Evolutionary conservation across 148 eudicot species (phyloP).

Genomic region (Chenopodium berlandieri): DNA sequence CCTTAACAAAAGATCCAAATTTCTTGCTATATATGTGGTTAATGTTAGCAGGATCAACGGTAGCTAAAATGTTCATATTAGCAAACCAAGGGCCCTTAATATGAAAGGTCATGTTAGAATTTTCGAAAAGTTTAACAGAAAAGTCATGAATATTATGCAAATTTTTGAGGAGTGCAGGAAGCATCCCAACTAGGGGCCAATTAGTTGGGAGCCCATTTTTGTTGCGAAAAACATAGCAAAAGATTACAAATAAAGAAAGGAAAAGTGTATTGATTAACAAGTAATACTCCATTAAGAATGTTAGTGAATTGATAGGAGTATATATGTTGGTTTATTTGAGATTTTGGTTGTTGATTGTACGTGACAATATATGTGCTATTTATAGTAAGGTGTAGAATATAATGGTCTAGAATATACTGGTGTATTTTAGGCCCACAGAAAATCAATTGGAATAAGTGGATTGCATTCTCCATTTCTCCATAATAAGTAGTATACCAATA

Average conservation of each 20-base stretch:
- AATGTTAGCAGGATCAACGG: slow-evolving; percentile 40
- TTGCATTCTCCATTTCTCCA: too few species aligned
- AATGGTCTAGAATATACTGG: too few species aligned
- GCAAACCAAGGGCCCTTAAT: slow-evolving; percentile 55
- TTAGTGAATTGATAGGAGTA: too few species aligned
- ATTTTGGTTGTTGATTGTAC: too few species aligned
- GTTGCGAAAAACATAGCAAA: not conserved
- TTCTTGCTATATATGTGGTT: slow-evolving; percentile 49
- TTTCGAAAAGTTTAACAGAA: not conserved
- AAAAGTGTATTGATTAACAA: too few species aligned
- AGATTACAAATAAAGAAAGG: not conserved
- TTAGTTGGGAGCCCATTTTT: slow-evolving; percentile 27
- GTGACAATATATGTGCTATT: too few species aligned
- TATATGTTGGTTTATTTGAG: too few species aligned
- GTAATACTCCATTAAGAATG: too few species aligned
- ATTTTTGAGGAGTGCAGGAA: slow-evolving; percentile 33
- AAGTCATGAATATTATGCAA: slow-evolving; percentile 28
- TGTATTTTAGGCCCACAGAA: too few species aligned
- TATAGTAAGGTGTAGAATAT: too few species aligned
- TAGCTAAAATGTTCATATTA: slow-evolving; percentile 40
- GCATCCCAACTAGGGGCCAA: slow-evolving; percentile 47
- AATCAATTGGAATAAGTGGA: too few species aligned
- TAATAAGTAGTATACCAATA: too few species aligned
- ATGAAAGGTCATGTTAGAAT: slow-evolving; percentile 24
- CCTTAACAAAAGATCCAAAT: slow-evolving; percentile 48